Conservation (phyloP, 345 rosid species). For the Citrus cavaleriei region DNA sequence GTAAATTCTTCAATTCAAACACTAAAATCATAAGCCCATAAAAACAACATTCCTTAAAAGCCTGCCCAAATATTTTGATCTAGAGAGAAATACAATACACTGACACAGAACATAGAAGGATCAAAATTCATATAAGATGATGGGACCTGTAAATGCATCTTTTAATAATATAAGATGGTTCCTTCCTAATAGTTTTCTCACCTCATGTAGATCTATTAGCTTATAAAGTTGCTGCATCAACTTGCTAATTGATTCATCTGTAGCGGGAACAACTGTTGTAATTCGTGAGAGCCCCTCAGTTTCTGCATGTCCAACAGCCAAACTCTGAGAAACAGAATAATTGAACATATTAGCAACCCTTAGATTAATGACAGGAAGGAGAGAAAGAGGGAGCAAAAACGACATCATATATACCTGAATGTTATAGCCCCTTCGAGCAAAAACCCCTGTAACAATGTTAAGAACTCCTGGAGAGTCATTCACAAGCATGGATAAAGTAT, state of each 20-base stretch:
- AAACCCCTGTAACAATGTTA: constrained; percentile 65
- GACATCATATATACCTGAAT: constrained; percentile 45
- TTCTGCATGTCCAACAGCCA: constrained; percentile 69
- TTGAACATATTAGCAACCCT: background rate
- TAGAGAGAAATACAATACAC: background rate
- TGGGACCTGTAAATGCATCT: background rate
- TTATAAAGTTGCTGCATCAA: constrained; percentile 62
- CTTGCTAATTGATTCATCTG: constrained; percentile 63
- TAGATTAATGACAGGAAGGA: background rate
- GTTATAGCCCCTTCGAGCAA: constrained; percentile 72
- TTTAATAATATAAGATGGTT: background rate
- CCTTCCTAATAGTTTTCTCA: constrained; percentile 21
- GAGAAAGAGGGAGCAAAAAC: constrained; percentile 7
- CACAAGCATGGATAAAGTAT: constrained; percentile 65
- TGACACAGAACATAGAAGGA: background rate
- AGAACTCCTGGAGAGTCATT: constrained; percentile 63
- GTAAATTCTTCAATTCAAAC: background rate
- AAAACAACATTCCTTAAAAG: background rate
- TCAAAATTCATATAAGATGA: background rate
- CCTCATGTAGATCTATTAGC: constrained; percentile 61
- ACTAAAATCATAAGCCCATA: background rate
- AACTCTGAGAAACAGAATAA: constrained; percentile 41
- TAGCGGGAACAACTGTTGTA: constrained; percentile 64
- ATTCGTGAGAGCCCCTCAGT: constrained; percentile 60
- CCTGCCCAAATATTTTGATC: background rate